phyloP scores from a whole-genome alignment of 495 filamentous ascomycete genomes.

The Daldinia concentrica region DNA sequence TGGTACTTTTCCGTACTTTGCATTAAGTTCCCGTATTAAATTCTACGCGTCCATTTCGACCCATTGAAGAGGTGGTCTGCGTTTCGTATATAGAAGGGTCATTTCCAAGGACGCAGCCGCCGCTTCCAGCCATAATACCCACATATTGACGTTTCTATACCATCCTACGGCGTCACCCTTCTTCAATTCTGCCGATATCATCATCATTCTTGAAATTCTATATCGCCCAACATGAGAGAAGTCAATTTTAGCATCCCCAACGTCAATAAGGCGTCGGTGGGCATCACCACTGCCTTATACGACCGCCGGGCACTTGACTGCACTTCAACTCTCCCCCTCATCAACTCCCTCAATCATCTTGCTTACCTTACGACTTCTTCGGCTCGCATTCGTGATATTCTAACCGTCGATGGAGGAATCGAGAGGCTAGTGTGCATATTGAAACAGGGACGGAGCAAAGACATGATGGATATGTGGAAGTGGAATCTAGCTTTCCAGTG shows the following conservation, averaged over 20 bases:
- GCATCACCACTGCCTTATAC: slow-evolving; percentile 98
- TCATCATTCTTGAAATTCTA: slow-evolving; percentile 6
- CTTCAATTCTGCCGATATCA: slow-evolving; percentile 25
- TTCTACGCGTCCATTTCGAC: slow-evolving; percentile 41
- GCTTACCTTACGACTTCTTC: slow-evolving; percentile 99
- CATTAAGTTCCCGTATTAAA: slow-evolving; percentile 44
- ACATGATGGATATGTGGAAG: slow-evolving; percentile 99
- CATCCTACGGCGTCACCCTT: slow-evolving; percentile 25
- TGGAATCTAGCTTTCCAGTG: slow-evolving; percentile 99
- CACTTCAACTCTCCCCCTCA: slow-evolving; percentile 94
- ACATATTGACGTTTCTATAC: slow-evolving; percentile 7
- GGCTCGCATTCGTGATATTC: slow-evolving; percentile 94
- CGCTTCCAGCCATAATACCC: slow-evolving; percentile 7
- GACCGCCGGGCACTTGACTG: slow-evolving; percentile 97
- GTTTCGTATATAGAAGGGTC: slow-evolving; percentile 35
- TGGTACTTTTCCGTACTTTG: slow-evolving; percentile 27
- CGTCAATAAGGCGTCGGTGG: slow-evolving; percentile 99
- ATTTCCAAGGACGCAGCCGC: slow-evolving; percentile 34
- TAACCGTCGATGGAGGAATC: slow-evolving; percentile 97
- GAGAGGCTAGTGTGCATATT: slow-evolving; percentile 96
- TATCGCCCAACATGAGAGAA: slow-evolving; percentile 81
- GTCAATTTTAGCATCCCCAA: slow-evolving; percentile 99
- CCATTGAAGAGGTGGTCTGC: slow-evolving; percentile 34
- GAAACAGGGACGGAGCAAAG: slow-evolving; percentile 93
- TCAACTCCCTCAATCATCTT: slow-evolving; percentile 98